Conservation (phyloP, 2,329 filamentous ascomycete genomes). For the Claviceps citrina region DNA sequence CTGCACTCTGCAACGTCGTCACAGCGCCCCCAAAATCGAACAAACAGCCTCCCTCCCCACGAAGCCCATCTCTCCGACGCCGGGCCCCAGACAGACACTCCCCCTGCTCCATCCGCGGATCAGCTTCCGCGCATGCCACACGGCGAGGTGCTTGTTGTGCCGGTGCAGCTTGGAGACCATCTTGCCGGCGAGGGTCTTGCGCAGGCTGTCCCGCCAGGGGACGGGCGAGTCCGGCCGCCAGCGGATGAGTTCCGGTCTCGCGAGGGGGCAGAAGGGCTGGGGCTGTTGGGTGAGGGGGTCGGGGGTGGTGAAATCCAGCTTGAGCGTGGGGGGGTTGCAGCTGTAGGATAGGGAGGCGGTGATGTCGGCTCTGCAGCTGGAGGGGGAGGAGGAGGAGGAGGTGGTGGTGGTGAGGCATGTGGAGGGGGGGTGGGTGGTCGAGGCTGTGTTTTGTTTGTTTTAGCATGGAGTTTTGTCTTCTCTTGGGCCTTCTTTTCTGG, state of each 20-base stretch:
- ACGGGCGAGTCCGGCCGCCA: too few relatives aligned
- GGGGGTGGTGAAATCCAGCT: conserved; percentile 13
- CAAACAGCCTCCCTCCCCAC: conserved; percentile 10
- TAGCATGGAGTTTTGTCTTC: too few relatives aligned
- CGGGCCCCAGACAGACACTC: conserved; percentile 12
- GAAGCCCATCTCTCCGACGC: conserved; percentile 11
- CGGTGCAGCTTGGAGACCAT: conserved; percentile 14
- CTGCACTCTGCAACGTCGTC: too few relatives aligned
- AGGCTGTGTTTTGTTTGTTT: too few relatives aligned
- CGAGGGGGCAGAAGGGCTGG: conserved; percentile 14
- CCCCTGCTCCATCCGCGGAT: conserved; percentile 13
- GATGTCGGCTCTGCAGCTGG: conserved; percentile 10
- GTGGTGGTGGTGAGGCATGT: conserved; percentile 8
- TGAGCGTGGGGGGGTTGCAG: conserved; percentile 14
- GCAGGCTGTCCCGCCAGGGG: conserved; percentile 11
- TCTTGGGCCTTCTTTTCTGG: too few relatives aligned
- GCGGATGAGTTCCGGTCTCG: conserved; percentile 13
- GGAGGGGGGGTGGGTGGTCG: conserved; percentile 1
- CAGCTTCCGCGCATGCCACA: conserved; percentile 16
- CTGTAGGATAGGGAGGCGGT: conserved; percentile 15
- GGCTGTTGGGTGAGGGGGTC: conserved; percentile 10
- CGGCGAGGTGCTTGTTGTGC: conserved; percentile 18
- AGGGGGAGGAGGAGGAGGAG: conserved; percentile 9
- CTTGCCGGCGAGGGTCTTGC: conserved; percentile 10
- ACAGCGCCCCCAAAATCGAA: conserved; percentile 11